These are phyloP conservation scores for Trametes punicea DNA, from an alignment of 768 basidiomycete genomes.

Conservation along the genomic window DNA sequence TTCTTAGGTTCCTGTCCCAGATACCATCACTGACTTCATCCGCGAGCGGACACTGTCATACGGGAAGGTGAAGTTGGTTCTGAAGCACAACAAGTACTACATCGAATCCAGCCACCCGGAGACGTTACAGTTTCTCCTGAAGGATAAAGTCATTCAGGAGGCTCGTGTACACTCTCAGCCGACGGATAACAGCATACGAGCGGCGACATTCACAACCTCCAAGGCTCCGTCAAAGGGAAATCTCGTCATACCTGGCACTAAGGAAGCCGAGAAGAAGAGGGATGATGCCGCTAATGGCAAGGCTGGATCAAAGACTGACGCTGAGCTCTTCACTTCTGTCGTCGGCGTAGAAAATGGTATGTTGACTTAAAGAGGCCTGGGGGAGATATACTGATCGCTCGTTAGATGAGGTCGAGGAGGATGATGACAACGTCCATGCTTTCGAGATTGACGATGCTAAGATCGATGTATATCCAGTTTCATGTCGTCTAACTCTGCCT, in stretches of 20 bases:
- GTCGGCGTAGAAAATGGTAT: conserved; percentile 88
- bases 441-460: conserved; percentile 94
- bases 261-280: conserved; percentile 69
- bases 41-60: conserved; percentile 93
- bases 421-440: conserved; percentile 95
- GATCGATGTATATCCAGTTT: conserved; percentile 67
- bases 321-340: conserved; percentile 91
- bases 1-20: conserved; percentile 88
- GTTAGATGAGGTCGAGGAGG: conserved; percentile 93
- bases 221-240: conserved; percentile 82
- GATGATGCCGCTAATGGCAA: conserved; percentile 46
- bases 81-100: conserved; percentile 97
- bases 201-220: conserved; percentile 70
- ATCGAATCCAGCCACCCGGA: conserved; percentile 96
- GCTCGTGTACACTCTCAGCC: conserved; percentile 72
- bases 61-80: conserved; percentile 96
- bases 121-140: conserved; percentile 81
- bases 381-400: conserved; percentile 2
- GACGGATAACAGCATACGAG: conserved; percentile 73
- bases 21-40: conserved; percentile 81
- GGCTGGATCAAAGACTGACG: conserved; percentile 43
- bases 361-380: conserved; percentile 21
- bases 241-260: conserved; percentile 83
- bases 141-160: conserved; percentile 81
- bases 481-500: neutral